phyloP scores from a whole-genome alignment of 257 asterid genomes.

The Henckelia pumila region DNA sequence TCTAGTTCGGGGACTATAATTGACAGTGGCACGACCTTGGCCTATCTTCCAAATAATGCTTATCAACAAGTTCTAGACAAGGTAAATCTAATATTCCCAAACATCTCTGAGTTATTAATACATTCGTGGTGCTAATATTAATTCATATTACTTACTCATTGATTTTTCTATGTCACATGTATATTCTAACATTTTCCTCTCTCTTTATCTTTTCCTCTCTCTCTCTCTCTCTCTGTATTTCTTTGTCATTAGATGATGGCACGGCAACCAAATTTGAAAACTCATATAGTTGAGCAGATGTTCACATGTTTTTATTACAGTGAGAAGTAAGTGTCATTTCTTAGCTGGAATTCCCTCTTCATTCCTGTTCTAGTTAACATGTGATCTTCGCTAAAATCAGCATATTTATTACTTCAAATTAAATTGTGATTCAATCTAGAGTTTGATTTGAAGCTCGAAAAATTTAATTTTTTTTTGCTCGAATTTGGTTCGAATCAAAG shows the following conservation, averaged over 20 bases:
- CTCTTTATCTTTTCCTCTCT: conserved; percentile 10
- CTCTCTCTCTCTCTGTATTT: conserved; percentile 14
- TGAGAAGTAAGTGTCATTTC: conserved; percentile 57
- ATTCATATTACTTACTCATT: conserved; percentile 10
- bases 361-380: not conserved
- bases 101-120: not conserved
- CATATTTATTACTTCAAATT: too few relatives aligned
- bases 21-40: conserved; percentile 95
- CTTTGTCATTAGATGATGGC: conserved; percentile 52
- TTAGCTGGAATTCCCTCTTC: not conserved
- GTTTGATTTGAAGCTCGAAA: too few relatives aligned
- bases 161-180: conserved; percentile 1
- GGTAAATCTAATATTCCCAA: conserved; percentile 36
- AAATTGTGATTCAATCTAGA: too few relatives aligned
- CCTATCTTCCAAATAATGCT: conserved; percentile 73
- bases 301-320: conserved; percentile 65
- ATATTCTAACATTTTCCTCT: conserved; percentile 7
- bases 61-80: conserved; percentile 46
- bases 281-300: conserved; percentile 56
- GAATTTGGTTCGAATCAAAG: too few relatives aligned
- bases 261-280: conserved; percentile 53
- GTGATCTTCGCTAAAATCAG: too few relatives aligned
- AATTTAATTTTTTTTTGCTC: too few relatives aligned
- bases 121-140: conserved; percentile 15
- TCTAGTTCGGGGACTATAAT: conserved; percentile 60